Base-by-base conservation (phyloP, 164 flowering plant species). In the Tetracentron sinense region DNA sequence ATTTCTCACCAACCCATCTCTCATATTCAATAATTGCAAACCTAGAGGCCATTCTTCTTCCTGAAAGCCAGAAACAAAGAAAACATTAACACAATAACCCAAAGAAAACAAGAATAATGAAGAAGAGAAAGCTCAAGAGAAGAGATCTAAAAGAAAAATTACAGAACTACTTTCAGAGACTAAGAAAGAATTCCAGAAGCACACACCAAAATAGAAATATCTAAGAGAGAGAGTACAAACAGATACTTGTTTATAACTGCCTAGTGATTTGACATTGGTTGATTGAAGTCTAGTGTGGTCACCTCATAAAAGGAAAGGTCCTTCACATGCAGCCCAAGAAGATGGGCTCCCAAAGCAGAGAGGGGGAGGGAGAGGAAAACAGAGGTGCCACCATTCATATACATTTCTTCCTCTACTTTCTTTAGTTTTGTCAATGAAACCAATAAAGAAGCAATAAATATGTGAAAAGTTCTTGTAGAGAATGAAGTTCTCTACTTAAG, bases 11-110 rank as follows among this genome's bases (percentile, higher is more conserved):
- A 84, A 56, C 50, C 83, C 87, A 74, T 77, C 80, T 74, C 92
- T 78, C 66, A 73, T 78, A 77, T 81, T 81, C 70, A 88, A 62
- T 21, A 87, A 92, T 58, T 83, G 92, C 78, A 90, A 75, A 30
- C 95, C 95, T 64, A 88, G 80, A 12, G 95, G 97, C 97, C 97
- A 90, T 17, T 89, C 97, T 53, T 83, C 91, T 62, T 86, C 89
- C 90, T 86, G 75, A 69, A 56, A 65, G n/a, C n/a, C n/a, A 38
- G 5, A 16, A 23, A 42, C 47, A 20, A 14, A 27, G 14, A 26
- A 47, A 60, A 3, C 0, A 51, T 29, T 5, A 42, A 20, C 63
- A 60, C n/a, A 42, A n/a, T 12, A 46, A 6, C 20, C 22, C 20
- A n/a, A n/a, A 44, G 15, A 46, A 57, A 42, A 20, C 19, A 0